These are phyloP conservation scores for Vachellia collinsii DNA, from an alignment of 306 rosid species.

Conservation along the genomic window DNA sequence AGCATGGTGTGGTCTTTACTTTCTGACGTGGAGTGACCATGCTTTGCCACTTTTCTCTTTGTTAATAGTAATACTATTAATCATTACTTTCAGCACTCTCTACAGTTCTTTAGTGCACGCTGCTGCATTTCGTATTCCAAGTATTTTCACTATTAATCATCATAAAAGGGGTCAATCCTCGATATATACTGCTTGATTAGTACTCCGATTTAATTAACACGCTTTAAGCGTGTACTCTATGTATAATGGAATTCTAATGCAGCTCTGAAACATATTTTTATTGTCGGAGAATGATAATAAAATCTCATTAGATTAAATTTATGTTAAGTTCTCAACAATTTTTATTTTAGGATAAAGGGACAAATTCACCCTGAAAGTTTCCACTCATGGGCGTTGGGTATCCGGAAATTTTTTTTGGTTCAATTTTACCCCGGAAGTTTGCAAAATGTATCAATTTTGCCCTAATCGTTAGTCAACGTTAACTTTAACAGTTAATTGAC, in stretches of 20 bases:
- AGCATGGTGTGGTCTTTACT: background rate
- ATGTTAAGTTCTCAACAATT: no score
- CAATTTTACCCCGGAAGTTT: no score
- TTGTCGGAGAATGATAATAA: no score
- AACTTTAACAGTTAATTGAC: no score
- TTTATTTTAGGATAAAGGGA: no score
- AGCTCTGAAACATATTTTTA: slow-evolving; percentile 2
- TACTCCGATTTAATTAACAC: slow-evolving; percentile 3
- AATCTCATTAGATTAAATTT: no score
- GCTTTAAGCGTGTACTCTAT: background rate
- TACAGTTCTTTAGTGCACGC: background rate
- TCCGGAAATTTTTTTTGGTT: no score
- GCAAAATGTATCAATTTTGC: no score
- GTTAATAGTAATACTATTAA: slow-evolving; percentile 8
- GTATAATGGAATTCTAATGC: background rate
- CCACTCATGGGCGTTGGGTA: no score
- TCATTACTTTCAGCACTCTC: slow-evolving; percentile 41
- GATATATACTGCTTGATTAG: background rate
- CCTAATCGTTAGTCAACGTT: no score
- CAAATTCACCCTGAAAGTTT: no score
- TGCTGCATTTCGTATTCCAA: background rate
- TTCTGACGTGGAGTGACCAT: slow-evolving; percentile 32
- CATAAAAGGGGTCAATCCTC: background rate
- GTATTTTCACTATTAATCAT: background rate
- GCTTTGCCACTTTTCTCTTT: slow-evolving; percentile 40